These are phyloP conservation scores for Adansonia madagascariensis DNA, from an alignment of 441 rosid species.

Conservation along the genomic window DNA sequence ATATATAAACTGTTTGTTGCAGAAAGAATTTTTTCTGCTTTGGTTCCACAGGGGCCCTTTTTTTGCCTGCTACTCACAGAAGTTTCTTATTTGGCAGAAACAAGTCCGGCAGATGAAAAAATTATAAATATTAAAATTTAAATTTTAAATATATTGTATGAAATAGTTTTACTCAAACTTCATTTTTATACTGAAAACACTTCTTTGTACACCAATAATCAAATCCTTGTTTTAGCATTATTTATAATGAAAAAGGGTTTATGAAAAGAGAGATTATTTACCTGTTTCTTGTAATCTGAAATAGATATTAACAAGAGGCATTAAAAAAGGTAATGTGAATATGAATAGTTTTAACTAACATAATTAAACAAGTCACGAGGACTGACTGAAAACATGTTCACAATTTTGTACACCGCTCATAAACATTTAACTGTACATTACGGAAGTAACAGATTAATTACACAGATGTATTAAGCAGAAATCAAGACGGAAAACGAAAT, in stretches of 20 bases:
- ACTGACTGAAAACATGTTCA: not conserved
- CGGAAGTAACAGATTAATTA: conserved; percentile 3
- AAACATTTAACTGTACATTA: conserved; percentile 16
- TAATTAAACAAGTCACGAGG: not conserved
- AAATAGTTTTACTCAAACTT: no score
- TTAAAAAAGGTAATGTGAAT: not conserved
- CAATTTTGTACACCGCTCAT: not conserved
- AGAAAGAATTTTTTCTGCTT: not conserved
- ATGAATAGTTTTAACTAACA: not conserved
- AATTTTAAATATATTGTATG: no score
- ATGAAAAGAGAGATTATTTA: no score
- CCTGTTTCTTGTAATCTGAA: no score
- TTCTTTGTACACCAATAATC: not conserved
- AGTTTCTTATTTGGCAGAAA: no score
- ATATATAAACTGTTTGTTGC: not conserved
- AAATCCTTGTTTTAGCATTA: not conserved
- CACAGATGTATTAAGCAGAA: not conserved
- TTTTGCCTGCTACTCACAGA: not conserved
- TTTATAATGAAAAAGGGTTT: not conserved
- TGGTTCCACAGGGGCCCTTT: not conserved
- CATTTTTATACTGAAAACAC: not conserved
- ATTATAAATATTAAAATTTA: no score
- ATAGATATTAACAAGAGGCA: no score
- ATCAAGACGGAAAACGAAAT: not conserved
- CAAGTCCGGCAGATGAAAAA: no score